These are phyloP conservation scores for Hypoxylon sp. DNA, from an alignment of 2,329 filamentous ascomycete genomes.

Conservation along the genomic window DNA sequence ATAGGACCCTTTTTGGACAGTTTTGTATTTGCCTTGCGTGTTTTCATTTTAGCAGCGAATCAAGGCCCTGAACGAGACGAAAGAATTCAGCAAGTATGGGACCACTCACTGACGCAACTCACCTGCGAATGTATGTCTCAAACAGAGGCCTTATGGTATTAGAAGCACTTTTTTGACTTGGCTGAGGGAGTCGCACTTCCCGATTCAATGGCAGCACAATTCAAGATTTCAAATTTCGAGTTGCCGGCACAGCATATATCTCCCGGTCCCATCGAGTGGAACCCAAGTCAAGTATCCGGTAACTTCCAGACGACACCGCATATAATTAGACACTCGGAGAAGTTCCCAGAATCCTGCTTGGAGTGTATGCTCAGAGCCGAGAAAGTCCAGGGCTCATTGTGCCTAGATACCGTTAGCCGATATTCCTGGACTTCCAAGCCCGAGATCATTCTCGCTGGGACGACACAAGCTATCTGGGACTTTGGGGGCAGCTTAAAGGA, in stretches of 20 bases:
- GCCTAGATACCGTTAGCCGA: background rate
- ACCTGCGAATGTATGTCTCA: constrained; percentile 22
- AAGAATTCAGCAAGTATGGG: constrained; percentile 37
- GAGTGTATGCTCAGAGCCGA: constrained; percentile 33
- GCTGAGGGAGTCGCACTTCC: constrained; percentile 1
- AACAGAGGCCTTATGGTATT: constrained; percentile 27
- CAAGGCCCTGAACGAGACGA: constrained; percentile 24
- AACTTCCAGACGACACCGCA: background rate
- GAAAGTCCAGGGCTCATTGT: background rate
- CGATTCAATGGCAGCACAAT: background rate
- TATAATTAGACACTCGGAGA: background rate
- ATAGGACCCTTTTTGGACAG: constrained; percentile 42
- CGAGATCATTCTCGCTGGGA: background rate
- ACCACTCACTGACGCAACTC: constrained; percentile 35
- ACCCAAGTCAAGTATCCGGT: constrained; percentile 25
- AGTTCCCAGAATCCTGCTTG: constrained; percentile 18
- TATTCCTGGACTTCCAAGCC: background rate
- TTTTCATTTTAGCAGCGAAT: constrained; percentile 30
- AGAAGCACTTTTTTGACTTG: constrained; percentile 24
- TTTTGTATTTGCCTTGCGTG: constrained; percentile 41
- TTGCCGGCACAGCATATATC: constrained; percentile 4
- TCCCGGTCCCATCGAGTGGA: constrained; percentile 37
- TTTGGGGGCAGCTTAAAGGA: background rate
- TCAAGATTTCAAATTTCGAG: background rate
- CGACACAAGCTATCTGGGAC: background rate